Conservation (phyloP, 2,329 filamentous ascomycete genomes). For the Cladosporium sp. region DNA sequence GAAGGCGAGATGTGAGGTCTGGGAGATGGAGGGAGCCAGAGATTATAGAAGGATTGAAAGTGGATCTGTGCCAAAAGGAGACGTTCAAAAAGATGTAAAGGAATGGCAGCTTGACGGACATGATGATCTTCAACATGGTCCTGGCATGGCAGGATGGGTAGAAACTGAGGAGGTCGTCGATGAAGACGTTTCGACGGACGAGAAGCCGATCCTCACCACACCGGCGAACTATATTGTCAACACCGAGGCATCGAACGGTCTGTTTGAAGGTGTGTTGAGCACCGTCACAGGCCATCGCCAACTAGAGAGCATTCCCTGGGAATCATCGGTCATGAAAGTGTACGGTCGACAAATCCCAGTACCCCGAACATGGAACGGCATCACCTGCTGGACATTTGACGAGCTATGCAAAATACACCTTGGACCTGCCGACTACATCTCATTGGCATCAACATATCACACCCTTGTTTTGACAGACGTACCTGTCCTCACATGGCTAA, state of each 20-base stretch:
- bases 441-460: conserved; percentile 72
- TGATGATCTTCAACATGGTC: conserved; percentile 20
- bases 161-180: conserved; percentile 4
- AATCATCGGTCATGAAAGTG: conserved; percentile 42
- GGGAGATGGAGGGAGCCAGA: conserved; percentile 71
- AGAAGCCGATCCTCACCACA: conserved; percentile 2
- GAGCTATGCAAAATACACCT: conserved; percentile 61
- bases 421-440: conserved; percentile 78
- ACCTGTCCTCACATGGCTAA: conserved; percentile 60
- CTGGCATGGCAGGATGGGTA: conserved; percentile 19
- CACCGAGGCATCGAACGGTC: neutral
- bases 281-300: conserved; percentile 14
- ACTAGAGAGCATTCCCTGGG: conserved; percentile 33
- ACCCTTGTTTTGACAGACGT: conserved; percentile 69
- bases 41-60: conserved; percentile 63
- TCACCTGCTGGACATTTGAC: conserved; percentile 62
- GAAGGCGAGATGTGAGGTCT: conserved; percentile 73
- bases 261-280: conserved; percentile 17
- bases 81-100: conserved; percentile 15
- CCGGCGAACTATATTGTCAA: conserved; percentile 9
- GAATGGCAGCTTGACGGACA: conserved; percentile 24
- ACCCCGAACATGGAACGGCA: conserved; percentile 53
- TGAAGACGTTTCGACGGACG: neutral
- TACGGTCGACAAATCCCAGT: conserved; percentile 63
- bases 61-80: conserved; percentile 25